Percentiles rank a stretch among this genome's conserved stretches.
Conservation (phyloP, 768 basidiomycete genomes). For the Auricularia sp. region DNA sequence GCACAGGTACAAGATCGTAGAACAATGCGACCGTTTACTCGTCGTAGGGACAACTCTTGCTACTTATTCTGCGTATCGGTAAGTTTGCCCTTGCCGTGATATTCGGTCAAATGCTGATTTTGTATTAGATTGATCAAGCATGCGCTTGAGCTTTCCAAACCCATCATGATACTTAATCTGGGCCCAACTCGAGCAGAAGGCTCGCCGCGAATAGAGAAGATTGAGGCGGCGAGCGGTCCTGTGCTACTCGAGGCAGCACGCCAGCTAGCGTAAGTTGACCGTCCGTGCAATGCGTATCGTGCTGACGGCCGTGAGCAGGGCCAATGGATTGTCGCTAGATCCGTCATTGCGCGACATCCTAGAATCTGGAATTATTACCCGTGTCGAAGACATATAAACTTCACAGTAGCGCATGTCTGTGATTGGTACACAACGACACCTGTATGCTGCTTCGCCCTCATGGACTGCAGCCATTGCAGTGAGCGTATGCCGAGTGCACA, state of each 20-base stretch:
- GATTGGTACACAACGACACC: no score
- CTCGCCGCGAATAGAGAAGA: conserved; percentile 58
- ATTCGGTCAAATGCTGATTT: neutral
- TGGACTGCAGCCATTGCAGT: no score
- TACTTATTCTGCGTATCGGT: conserved; percentile 89
- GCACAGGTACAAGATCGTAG: conserved; percentile 47
- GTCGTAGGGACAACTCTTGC: conserved; percentile 86
- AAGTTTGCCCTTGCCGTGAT: conserved; percentile 8
- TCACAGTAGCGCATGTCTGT: neutral
- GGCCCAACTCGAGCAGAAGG: conserved; percentile 82
- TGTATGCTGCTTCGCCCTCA: no score
- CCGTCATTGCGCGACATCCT: neutral
- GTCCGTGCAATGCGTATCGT: neutral
- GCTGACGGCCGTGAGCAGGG: neutral
- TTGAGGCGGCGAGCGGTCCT: conserved; percentile 66
- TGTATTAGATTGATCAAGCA: conserved; percentile 60
- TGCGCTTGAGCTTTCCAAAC: conserved; percentile 65
- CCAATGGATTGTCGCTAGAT: neutral
- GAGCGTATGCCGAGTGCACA: no score
- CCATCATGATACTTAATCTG: conserved; percentile 72
- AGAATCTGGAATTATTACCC: neutral
- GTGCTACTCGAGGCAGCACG: conserved; percentile 60
- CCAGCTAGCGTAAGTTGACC: conserved; percentile 44
- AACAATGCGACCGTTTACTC: conserved; percentile 56
- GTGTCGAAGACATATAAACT: neutral